Evolutionary conservation across 768 basidiomycete species (phyloP), one percentile per base, ranked within the genome.

Genomic region (Mycena galopus): DNA sequence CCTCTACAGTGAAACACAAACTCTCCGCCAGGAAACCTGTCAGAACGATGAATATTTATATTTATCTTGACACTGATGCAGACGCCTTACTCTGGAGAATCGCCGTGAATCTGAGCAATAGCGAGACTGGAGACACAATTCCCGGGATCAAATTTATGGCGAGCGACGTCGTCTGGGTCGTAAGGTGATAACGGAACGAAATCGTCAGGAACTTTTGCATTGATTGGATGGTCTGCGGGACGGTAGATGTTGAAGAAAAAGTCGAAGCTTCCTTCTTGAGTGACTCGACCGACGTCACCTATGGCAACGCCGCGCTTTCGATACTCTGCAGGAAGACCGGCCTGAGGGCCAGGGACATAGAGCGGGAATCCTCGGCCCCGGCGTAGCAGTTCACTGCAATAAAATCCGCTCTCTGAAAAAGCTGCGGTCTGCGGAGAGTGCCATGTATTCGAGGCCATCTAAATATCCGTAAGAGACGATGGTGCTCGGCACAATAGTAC

Each of bases 211-310:
- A 83, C 69, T 6, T 71, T 72, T 6, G 35, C 62, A 53, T 83
- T 77, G 53, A 82, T 73, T 30, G 79, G 79, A 55, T 81, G 57
- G 27, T 59, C 60, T 25, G 60, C 29, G 39, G 81, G 67, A 2
- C 77, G 61, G 37, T 79, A 81, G n/a, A 83, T 73, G 67, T 83
- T 83, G 76, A 84, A 84, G 30, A 82, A 78, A 25, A 78, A 72
- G 39, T 82, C 81, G 32, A 83, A 84, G 16, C 62, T 66, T 33
- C 82, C 82, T 47, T 78, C 75, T 27, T 75, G 76, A 19, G 80
- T 77, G 17, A 84, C 64, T 17, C 81, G 69, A 12, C 82, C 81
- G 14, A 84, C 79, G 50, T 84, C 83, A 8, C 83, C 83, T 44
- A 83, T 82, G 19, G 61, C 72, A 21, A 81, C 73, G 0, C 81